Conservation (phyloP, 1,139 yeast genomes). For the Taphrina sp. region DNA sequence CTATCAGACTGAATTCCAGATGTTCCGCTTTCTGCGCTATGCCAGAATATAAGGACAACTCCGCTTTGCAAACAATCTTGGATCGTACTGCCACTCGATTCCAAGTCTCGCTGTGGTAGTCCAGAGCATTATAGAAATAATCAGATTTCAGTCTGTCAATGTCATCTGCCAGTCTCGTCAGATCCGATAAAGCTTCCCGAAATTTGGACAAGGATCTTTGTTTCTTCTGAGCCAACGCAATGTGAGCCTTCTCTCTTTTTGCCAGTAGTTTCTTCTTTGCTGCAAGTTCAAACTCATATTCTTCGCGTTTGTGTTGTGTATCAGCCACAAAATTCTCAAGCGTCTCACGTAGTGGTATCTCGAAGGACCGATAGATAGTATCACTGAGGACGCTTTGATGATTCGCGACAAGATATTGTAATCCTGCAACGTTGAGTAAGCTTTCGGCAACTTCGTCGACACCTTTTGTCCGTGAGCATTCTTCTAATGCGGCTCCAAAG, state of each 20-base stretch:
- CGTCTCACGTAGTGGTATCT: conserved; percentile 54
- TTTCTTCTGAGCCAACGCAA: conserved; percentile 55
- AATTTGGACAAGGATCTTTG: conserved; percentile 61
- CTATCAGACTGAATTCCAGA: conserved; percentile 41
- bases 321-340: conserved; percentile 47
- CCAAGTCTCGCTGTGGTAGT: conserved; percentile 61
- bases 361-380: conserved; percentile 55
- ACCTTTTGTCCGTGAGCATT: conserved; percentile 67
- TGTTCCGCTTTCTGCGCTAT: conserved; percentile 63
- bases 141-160: conserved; percentile 73
- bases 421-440: conserved; percentile 68
- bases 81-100: conserved; percentile 55
- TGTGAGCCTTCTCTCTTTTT: conserved; percentile 56
- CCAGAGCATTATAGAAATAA: conserved; percentile 61
- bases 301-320: conserved; percentile 50
- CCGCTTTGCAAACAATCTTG: conserved; percentile 70
- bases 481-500: conserved; percentile 71
- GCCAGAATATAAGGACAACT: conserved; percentile 75
- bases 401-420: conserved; percentile 73
- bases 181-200: conserved; percentile 60
- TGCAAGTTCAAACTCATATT: conserved; percentile 57
- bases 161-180: conserved; percentile 74
- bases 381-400: conserved; percentile 71
- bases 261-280: conserved; percentile 53
- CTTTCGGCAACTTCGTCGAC: conserved; percentile 60